Evolutionary conservation across 2,329 filamentous ascomycete genomes (phyloP), one percentile per base, ranked within the genome.

Genomic region (Fusarium buxicola): DNA sequence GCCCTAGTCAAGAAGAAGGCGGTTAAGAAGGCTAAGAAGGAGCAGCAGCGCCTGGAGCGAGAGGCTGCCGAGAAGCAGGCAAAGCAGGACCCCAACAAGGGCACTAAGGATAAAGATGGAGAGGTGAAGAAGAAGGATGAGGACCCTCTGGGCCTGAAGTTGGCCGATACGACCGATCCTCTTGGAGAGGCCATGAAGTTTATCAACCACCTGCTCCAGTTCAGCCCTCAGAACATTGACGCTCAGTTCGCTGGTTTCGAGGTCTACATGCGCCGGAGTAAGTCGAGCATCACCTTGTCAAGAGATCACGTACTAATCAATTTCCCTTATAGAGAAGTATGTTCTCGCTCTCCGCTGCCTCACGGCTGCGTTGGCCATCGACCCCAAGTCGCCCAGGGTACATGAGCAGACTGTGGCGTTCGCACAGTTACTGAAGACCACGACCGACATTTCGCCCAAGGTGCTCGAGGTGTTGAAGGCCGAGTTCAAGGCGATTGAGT

Each of bases 111-210:
- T 45, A 82, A 87, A 51, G 86, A 84, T 35, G 86, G 84, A 24
- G 90, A 89, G 58, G 79, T 82, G 9, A 95, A 94, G 82, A 97
- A 96, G 82, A 91, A 92, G 77, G 95, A 99, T 69, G 86, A 91
- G 16, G 95, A 99, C 76, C 94, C 95, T 24, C 82, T 91, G 28
- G 95, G 96, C 35, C 80, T 88, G 68, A 92, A 91, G 76, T 83
- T 98, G 55, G 86, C 92, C 15, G 86, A 91, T 58, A 97, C 94
- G 5, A 85, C 88, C 55, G 89, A 95, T 53, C 94, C 95, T 8
- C 79, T 99, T 39, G 89, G 88, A 43, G 93, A 95, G 71, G 92
- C 92, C 4, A 90, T 92, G 82, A 96, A 94, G 76, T 97, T 95
- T 74, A 77, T 99, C 54, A 82, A 78, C 13, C 93, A 92, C 4